Evolutionary conservation across 192 early-diverging fungal species (phyloP), one percentile per base, ranked within the genome.

Genomic region (Rhizophlyctis rosea): DNA sequence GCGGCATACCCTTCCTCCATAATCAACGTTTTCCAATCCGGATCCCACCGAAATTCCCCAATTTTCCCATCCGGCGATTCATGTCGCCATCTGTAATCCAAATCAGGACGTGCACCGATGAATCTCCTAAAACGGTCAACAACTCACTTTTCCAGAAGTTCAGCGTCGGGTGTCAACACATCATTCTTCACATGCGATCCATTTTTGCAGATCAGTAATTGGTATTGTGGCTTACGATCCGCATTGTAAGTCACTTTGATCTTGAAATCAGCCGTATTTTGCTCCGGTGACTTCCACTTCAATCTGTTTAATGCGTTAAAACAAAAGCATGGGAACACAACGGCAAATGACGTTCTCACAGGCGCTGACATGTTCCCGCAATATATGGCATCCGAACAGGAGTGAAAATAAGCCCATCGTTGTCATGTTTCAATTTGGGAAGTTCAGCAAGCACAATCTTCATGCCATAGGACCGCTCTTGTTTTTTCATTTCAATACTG

Each of bases 391-490:
- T 66, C 0, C 57, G 53, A 16, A 48, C 57, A 24, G 86, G 77
- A 1, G 84, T 87, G 70, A 88, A 90, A 31, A 90, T 82, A 13
- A 90, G 61, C 0, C 88, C 87, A 44, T 90, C 87, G 31, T 75
- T 86, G 32, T 74, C 78, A 57, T 89, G 87, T 23, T 84, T 81
- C 47, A 81, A 74, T 51, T 75, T 72, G 7, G 81, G 71, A 25
- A 87, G 87, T 44, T 81, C 68, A 47, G 85, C 78, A 36, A 90
- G 75, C 28, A 89, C 79, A 21, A 50, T 24, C n/a, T 31, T 53
- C 34, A 78, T 59, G 34, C 73, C 59, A 74, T 84, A 81, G 3
- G 79, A 61, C 5, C 73, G 51, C 49, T 83, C 60, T 48, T 79
- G 67, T 14, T 59, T 57, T 60, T 83, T 83, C 25, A 80, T 57